Conservation (phyloP, 2,329 filamentous ascomycete genomes). For the Pseudonectria buxi region DNA sequence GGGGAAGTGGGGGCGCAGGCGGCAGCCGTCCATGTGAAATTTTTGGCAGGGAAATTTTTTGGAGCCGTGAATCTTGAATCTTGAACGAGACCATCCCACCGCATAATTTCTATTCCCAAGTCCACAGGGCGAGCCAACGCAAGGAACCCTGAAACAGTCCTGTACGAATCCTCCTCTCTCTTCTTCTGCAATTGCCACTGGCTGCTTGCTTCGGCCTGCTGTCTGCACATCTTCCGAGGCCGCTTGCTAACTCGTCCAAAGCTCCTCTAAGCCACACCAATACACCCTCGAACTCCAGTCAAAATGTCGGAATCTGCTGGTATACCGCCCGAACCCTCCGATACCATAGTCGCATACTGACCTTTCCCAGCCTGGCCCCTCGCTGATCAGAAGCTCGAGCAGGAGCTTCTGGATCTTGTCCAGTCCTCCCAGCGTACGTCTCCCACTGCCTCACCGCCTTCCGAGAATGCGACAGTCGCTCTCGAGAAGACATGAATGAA, state of each 20-base stretch:
- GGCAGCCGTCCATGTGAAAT: slow-evolving; percentile 15
- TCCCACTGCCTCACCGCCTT: neutral
- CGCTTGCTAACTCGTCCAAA: neutral
- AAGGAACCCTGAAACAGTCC: slow-evolving; percentile 47
- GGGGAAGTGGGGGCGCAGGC: slow-evolving; percentile 8
- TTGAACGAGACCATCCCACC: slow-evolving; percentile 9
- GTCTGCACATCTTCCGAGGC: no score
- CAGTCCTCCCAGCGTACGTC: slow-evolving; percentile 55
- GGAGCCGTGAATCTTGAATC: slow-evolving; percentile 8
- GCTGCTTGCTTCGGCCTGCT: no score
- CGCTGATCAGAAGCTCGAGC: slow-evolving; percentile 66
- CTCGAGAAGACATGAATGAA: neutral
- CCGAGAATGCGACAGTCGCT: no score
- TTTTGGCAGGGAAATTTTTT: slow-evolving; percentile 14
- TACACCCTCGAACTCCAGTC: neutral
- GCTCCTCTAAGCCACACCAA: no score
- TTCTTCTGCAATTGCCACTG: neutral
- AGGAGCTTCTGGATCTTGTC: slow-evolving; percentile 76
- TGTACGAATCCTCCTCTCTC: slow-evolving; percentile 8
- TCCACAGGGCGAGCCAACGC: slow-evolving; percentile 52
- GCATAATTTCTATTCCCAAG: slow-evolving; percentile 9
- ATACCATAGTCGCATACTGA: slow-evolving; percentile 8
- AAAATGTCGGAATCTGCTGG: slow-evolving; percentile 22
- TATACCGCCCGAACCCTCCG: slow-evolving; percentile 3
- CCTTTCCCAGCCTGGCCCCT: slow-evolving; percentile 55